Conservation (phyloP, 1,284 basidiomycete genomes). For the Puccinia horiana region DNA sequence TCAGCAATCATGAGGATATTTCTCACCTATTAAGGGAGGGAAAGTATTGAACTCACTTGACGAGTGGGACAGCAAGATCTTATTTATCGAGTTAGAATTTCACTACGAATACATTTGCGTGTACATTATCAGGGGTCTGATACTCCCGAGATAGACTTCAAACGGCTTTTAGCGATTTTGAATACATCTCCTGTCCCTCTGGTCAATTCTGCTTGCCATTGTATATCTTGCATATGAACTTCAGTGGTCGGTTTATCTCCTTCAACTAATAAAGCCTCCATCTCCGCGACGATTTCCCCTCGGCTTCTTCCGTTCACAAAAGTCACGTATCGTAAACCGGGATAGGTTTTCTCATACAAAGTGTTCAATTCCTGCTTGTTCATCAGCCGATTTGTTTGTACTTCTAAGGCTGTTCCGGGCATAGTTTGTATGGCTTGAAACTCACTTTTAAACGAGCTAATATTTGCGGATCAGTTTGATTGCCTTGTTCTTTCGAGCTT, state of each 20-base stretch:
- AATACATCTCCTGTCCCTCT: slow-evolving; percentile 36
- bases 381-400: not conserved
- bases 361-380: slow-evolving; percentile 64
- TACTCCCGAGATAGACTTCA: not conserved
- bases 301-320: slow-evolving; percentile 83
- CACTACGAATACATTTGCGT: not conserved
- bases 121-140: not conserved
- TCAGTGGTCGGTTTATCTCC: not conserved
- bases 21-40: too few relatives aligned
- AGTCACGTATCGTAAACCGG: slow-evolving; percentile 79
- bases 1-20: too few relatives aligned
- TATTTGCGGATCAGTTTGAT: slow-evolving; percentile 53
- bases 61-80: too few relatives aligned
- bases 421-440: not conserved
- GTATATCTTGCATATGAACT: slow-evolving; percentile 13
- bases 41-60: too few relatives aligned
- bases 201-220: slow-evolving; percentile 9
- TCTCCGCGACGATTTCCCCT: slow-evolving; percentile 71
- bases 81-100: too few relatives aligned
- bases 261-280: slow-evolving; percentile 64
- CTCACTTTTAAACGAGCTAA: slow-evolving; percentile 54
- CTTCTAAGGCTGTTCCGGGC: too few relatives aligned
- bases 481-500: slow-evolving; percentile 75
- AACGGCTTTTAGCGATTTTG: slow-evolving; percentile 35
- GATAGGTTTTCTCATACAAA: slow-evolving; percentile 73